Conservation (phyloP, 2,329 filamentous ascomycete genomes). For the Colletotrichum brevisporum region DNA sequence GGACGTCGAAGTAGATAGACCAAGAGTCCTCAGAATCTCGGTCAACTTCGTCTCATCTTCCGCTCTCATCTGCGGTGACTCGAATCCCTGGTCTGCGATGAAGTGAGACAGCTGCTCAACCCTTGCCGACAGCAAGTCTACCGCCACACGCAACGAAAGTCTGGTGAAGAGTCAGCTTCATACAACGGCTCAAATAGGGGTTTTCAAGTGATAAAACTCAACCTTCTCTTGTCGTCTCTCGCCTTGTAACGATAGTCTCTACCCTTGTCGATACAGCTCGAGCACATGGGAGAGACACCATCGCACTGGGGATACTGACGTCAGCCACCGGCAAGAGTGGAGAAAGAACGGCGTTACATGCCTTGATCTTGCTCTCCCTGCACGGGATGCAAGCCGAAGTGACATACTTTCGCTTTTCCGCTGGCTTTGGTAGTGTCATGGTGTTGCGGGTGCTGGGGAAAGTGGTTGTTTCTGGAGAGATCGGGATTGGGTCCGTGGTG, state of each 20-base stretch:
- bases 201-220: neutral
- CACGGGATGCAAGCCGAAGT: conserved; percentile 59
- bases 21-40: neutral
- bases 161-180: neutral
- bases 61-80: conserved; percentile 52
- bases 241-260: neutral
- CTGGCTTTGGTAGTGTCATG: neutral
- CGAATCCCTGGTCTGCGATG: conserved; percentile 54
- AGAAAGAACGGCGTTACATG: conserved; percentile 41
- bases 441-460: neutral
- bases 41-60: conserved; percentile 26
- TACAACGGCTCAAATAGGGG: too few species aligned
- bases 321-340: neutral
- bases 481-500: neutral
- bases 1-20: neutral
- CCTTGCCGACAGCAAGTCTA: neutral
- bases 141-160: neutral
- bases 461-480: neutral
- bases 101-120: conserved; percentile 49
- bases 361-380: conserved; percentile 59
- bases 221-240: neutral
- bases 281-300: neutral
- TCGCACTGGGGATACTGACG: neutral
- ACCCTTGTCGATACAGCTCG: neutral
- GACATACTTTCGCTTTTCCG: conserved; percentile 52